phyloP scores from a whole-genome alignment of 441 rosid species.

The Isatis lusitanica region DNA sequence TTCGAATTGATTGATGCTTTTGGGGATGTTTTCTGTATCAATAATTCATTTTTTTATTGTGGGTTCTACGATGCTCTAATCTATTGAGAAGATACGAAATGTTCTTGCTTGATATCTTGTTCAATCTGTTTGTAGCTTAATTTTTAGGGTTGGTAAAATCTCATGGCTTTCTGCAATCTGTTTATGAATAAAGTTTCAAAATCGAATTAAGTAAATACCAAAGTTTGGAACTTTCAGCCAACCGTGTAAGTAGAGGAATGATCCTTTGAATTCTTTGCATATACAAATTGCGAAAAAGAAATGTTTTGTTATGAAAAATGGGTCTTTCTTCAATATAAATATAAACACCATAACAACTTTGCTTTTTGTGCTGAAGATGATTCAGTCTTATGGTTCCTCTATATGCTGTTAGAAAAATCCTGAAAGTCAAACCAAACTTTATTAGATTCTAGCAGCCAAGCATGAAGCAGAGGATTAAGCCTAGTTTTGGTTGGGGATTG shows the following conservation, averaged over 20 bases:
- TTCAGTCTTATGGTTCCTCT: background rate
- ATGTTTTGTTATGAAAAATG: background rate
- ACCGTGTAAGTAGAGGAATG: background rate
- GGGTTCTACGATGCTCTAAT: background rate
- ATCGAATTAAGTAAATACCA: background rate
- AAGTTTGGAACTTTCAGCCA: slow-evolving; percentile 5
- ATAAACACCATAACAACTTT: background rate
- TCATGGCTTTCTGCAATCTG: background rate
- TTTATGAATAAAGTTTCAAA: background rate
- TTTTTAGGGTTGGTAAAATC: background rate
- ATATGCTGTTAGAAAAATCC: background rate
- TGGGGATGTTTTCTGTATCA: background rate
- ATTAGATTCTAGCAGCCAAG: background rate
- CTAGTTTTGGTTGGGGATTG: background rate
- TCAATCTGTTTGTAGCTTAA: background rate
- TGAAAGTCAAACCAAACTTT: background rate
- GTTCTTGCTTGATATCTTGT: background rate
- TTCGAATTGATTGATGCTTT: background rate
- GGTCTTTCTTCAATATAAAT: background rate
- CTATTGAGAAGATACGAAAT: background rate
- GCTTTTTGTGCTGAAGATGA: background rate
- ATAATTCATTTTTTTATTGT: background rate
- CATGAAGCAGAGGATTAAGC: background rate
- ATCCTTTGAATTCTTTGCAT: background rate
- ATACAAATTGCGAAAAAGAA: background rate